Base-by-base conservation (phyloP, 2,329 filamentous ascomycete species). In the Claviceps humidiphila region DNA sequence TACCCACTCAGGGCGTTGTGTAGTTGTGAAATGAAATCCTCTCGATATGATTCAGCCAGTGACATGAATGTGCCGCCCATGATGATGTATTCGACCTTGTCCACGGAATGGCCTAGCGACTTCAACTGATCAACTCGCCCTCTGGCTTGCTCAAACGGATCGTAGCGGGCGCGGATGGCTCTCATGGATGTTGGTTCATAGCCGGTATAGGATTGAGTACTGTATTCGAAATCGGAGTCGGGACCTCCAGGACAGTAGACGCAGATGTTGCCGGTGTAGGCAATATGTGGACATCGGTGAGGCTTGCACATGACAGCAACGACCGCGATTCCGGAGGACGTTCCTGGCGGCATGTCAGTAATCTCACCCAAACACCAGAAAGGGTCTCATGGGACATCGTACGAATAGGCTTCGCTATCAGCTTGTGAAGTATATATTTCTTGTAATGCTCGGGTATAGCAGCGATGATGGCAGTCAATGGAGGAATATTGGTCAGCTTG, bases 11-110 rank as follows among this genome's bases (percentile, higher is more conserved):
- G 79, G 1, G 93, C 93, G 64, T 98, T 98, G 71, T 98, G 93
- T 49, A 98, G 77, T 64, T 96, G 91, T 1, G 89, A 85, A 54
- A 98, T 95, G 63, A 98, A 98, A 53, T 87, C 82, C 56, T 98
- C 88, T 30, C 93, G 78, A 68, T 98, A 98, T 24, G 85, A 82
- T 61, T 89, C 83, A 8, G 91, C 78, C 26, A 98, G 71, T 2
- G 91, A 97, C 94, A 98, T 98, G 70, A 98, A 98, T 0, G 93
- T 98, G 58, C 93, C 93, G 55, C 93, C 93, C 93, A 98, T 98
- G 66, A 98, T 95, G 64, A 98, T 98, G 68, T 97, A 98, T 73
- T 98, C 93, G 24, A 98, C 93, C 68, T 98, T 98, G 72, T 98
- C 93, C 47, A 98, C 93, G 46, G 89, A 95, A 68, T 98, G 93